Evolutionary conservation across 331 rosid species (phyloP).

Genomic region (Arachis monticola): DNA sequence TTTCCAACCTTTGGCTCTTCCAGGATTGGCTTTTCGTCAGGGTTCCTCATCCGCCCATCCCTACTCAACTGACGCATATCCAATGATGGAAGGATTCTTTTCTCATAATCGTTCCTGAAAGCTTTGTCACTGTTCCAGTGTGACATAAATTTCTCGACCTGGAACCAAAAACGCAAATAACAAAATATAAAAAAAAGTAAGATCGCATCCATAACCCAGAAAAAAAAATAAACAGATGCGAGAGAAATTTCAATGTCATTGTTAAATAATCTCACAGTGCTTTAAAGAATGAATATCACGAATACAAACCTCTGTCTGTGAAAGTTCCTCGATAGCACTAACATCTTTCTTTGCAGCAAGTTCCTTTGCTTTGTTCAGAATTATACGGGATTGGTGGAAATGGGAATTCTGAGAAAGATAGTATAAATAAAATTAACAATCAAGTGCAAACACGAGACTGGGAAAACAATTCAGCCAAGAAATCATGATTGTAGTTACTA

Average conservation of each 20-base stretch:
- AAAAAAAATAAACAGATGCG: not conserved
- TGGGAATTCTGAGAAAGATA: constrained; percentile 58
- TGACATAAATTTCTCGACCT: constrained; percentile 81
- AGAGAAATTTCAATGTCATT: constrained; percentile 6
- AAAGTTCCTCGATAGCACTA: constrained; percentile 66
- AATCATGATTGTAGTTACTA: constrained; percentile 4
- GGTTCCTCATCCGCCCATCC: constrained; percentile 95
- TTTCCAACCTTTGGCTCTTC: constrained; percentile 55
- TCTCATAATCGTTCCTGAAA: constrained; percentile 84
- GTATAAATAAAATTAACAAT: constrained; percentile 23
- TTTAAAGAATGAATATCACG: constrained; percentile 10
- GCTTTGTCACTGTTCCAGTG: constrained; percentile 79
- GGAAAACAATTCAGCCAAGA: not conserved
- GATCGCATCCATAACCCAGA: constrained; percentile 12
- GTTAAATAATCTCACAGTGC: constrained; percentile 16
- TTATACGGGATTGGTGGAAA: constrained; percentile 68
- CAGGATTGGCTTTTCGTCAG: constrained; percentile 76
- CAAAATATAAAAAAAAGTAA: not conserved
- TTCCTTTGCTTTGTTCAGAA: constrained; percentile 67
- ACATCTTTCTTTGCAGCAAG: constrained; percentile 81
- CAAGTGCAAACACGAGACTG: not conserved
- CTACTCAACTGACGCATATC: constrained; percentile 81
- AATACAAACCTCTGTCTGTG: constrained; percentile 66
- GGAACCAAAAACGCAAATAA: not conserved
- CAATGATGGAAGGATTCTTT: constrained; percentile 73